Evolutionary conservation across 2,329 filamentous ascomycete species (phyloP), one percentile per base, ranked within the genome.

Genomic region (Phyllosticta citriasiana): DNA sequence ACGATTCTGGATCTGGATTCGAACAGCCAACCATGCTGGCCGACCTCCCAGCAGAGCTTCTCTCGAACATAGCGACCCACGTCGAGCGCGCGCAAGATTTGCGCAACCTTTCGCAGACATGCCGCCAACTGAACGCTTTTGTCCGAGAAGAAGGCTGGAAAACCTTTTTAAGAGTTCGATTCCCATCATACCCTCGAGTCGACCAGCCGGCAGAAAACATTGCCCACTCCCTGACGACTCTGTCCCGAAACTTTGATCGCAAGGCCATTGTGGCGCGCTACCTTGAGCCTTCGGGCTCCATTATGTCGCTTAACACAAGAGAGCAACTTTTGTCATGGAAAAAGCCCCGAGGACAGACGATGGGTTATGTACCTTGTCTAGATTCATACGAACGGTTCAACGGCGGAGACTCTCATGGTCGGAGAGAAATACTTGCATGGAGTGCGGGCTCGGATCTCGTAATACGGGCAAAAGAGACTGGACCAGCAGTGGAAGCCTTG

Each of bases 311-410:
- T 27, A 57, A 63, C 26, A 60, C 56, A 30, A 53, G 62, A 35
- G 22, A 61, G 26, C 55, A 26, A 26, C 25, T 64, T 27, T 27
- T 40, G 12, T n/a, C 61, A 61, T 60, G 77, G 78, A 69, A 73
- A 66, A 72, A 67, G 64, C 74, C 70, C 59, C 76, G 67, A 63
- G 76, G 77, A 1, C 78, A 77, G 73, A 85, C 76, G 60, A 81
- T 86, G 67, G 84, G 84, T 3, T 87, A 84, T 65, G 79, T 79
- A 25, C 84, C 84, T 19, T 76, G 77, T 52, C 77, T 85, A 55
- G 81, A 84, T 66, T 82, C 80, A 61, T 83, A 83, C 65, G 82
- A 84, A 65, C 71, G 74, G n/a, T 78, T 77, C 73, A 76, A 73
- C 52, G 76, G 75, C 2, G 70, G 71, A 9, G 59, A 63, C 1